A percentile compares a stretch with the other conserved stretches of the same genome.
Conservation (phyloP, 2,329 filamentous ascomycete species). For the Zymoseptoria ardabiliae region DNA sequence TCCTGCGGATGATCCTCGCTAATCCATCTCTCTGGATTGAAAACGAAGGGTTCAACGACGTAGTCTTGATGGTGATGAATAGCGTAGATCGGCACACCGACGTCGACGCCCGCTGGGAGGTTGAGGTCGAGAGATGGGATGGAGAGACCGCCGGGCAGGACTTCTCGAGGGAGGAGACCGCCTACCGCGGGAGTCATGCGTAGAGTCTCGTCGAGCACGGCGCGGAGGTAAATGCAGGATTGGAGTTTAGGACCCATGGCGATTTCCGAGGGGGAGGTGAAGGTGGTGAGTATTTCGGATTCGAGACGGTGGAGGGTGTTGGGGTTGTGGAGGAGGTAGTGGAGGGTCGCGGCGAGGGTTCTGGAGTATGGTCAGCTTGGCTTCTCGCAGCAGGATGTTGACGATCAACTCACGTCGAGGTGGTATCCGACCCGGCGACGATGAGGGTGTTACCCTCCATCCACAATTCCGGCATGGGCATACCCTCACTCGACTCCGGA, state of each 20-base stretch:
- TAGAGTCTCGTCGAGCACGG: conserved; percentile 42
- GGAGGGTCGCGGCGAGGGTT: conserved; percentile 31
- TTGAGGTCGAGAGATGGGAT: conserved; percentile 30
- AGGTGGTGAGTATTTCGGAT: conserved; percentile 30
- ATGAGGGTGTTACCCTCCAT: conserved; percentile 45
- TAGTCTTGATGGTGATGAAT: conserved; percentile 31
- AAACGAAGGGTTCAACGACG: conserved; percentile 23
- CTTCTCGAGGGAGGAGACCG: conserved; percentile 29
- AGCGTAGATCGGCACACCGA: conserved; percentile 31
- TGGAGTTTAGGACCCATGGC: conserved; percentile 26
- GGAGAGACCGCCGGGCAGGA: conserved; percentile 23
- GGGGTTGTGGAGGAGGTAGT: conserved; percentile 39
- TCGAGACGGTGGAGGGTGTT: conserved; percentile 26
- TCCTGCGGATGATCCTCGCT: conserved; percentile 10
- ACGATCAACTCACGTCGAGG: conserved; percentile 34
- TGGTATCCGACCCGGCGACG: conserved; percentile 41
- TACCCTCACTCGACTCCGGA: conserved; percentile 35
- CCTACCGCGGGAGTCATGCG: conserved; percentile 40
- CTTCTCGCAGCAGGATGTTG: neutral
- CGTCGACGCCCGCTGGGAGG: conserved; percentile 30
- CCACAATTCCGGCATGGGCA: conserved; percentile 37
- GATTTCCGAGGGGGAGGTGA: conserved; percentile 29
- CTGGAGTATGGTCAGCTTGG: conserved; percentile 1
- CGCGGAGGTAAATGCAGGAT: conserved; percentile 37
- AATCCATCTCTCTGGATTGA: conserved; percentile 25